phyloP scores from a whole-genome alignment of 148 eudicot species.

The Rheum nobile region DNA sequence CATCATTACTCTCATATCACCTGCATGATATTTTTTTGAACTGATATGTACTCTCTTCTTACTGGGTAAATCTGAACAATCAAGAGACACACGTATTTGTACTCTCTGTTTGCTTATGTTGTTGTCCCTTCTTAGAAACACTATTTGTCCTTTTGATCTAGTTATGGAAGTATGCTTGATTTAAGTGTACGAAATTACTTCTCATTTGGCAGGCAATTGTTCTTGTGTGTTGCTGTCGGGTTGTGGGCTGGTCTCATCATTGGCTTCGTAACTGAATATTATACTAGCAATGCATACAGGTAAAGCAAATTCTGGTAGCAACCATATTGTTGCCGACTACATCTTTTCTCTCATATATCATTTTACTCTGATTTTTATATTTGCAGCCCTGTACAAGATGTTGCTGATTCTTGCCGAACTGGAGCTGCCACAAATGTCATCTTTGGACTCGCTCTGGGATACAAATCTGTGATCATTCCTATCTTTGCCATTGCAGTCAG shows the following conservation, averaged over 20 bases:
- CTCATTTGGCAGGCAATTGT: conserved; percentile 53
- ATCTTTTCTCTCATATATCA: background rate
- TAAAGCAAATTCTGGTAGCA: conserved; percentile 7
- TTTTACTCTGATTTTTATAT: background rate
- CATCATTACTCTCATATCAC: background rate
- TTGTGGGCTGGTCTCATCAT: conserved; percentile 94
- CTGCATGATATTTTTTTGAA: background rate
- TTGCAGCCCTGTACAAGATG: conserved; percentile 91
- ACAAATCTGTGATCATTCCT: conserved; percentile 83
- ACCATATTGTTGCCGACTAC: background rate
- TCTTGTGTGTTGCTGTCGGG: conserved; percentile 77
- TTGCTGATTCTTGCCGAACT: conserved; percentile 88
- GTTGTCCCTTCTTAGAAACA: background rate
- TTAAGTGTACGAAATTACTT: background rate
- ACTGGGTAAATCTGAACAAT: background rate
- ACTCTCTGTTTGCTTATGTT: background rate
- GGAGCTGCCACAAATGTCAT: conserved; percentile 94
- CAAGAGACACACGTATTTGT: background rate
- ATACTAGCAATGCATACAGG: conserved; percentile 93
- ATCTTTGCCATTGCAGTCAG: conserved; percentile 80
- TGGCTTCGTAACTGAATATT: conserved; percentile 86
- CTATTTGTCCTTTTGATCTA: background rate
- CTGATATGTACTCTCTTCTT: background rate
- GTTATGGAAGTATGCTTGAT: background rate
- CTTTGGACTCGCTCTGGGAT: conserved; percentile 83